Evolutionary conservation across 1,284 basidiomycete species (phyloP), one percentile per base, ranked within the genome.

Genomic region (Boletus mariae): DNA sequence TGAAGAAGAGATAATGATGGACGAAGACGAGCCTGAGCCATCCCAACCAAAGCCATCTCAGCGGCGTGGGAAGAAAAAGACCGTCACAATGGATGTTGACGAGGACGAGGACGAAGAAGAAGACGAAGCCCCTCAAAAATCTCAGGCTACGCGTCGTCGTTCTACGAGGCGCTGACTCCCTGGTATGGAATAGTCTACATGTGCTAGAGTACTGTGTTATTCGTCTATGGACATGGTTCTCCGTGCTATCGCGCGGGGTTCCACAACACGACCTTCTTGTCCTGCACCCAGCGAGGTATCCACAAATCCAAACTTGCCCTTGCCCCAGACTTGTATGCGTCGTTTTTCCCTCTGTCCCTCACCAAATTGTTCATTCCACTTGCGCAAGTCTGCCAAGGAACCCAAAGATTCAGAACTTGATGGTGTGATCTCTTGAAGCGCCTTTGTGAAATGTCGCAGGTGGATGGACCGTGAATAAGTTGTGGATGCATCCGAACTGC

Each of bases 321-420:
- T 85, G 20, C 87, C 86, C 87, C 85, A 90, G 42, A 87, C 82
- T 60, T 82, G 79, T 62, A 78, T 75, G 54, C 79, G 82, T 61
- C 78, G 80, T 54, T 77, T 77, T 47, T 78, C 76, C 63, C 77
- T 81, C 31, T 80, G 75, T 5, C 88, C 89, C 64, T 94, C 92
- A 29, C 92, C 93, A 68, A 93, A 95, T 67, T 94, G 88, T 43
- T 93, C 88, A 56, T 94, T 93, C 92, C 92, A 96, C 71, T 87
- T 92, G 45, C 91, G 82, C 57, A 95, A 73, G 58, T 92, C 92
- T 2, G 87, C 75, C 40, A 95, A 79, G 46, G 82, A 89, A 41
- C 92, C 91, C 8, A 90, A 70, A 9, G 84, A 78, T 68, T 94
- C 93, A 4, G 90, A 92, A 2, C 85, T 87, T 0, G 89, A 92